Percentiles rank a stretch among this genome's conserved stretches.
Evolutionary conservation across 2,329 filamentous ascomycete species (phyloP).

Genomic region (Diaporthe sp.): DNA sequence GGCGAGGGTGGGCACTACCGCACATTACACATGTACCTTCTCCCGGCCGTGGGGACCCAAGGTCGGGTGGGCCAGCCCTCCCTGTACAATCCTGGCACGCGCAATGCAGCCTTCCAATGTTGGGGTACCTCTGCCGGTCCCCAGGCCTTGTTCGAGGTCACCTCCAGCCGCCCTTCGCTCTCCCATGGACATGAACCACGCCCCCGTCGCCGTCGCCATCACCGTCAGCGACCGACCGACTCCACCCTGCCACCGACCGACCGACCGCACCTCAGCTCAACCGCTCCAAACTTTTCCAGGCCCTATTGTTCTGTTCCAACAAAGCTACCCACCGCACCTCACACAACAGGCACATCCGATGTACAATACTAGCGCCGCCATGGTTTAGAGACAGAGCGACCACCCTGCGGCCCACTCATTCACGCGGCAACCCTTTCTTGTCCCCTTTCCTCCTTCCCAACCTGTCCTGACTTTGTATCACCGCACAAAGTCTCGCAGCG

Average conservation of each 20-base stretch:
- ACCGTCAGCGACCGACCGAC: slow-evolving; percentile 6
- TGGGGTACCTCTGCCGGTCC: slow-evolving; percentile 30
- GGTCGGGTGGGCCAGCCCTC: slow-evolving; percentile 16
- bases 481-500: slow-evolving; percentile 20
- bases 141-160: slow-evolving; percentile 25
- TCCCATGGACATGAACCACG: background rate
- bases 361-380: slow-evolving; percentile 22
- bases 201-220: slow-evolving; percentile 13
- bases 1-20: background rate
- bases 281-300: slow-evolving; percentile 19
- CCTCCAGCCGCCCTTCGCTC: slow-evolving; percentile 26
- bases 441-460: slow-evolving; percentile 30
- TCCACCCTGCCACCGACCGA: slow-evolving; percentile 9
- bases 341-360: slow-evolving; percentile 16
- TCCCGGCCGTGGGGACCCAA: background rate
- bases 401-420: slow-evolving; percentile 19
- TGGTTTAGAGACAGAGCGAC: slow-evolving; percentile 35
- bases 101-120: slow-evolving; percentile 26
- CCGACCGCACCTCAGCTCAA: background rate
- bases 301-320: background rate
- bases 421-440: slow-evolving; percentile 24
- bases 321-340: background rate
- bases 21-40: background rate
- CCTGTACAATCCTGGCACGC: slow-evolving; percentile 24
- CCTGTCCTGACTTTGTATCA: slow-evolving; percentile 25